Base-by-base conservation (phyloP, 352 stramenopile genomes). In the Globisporangium acanthophoron region DNA sequence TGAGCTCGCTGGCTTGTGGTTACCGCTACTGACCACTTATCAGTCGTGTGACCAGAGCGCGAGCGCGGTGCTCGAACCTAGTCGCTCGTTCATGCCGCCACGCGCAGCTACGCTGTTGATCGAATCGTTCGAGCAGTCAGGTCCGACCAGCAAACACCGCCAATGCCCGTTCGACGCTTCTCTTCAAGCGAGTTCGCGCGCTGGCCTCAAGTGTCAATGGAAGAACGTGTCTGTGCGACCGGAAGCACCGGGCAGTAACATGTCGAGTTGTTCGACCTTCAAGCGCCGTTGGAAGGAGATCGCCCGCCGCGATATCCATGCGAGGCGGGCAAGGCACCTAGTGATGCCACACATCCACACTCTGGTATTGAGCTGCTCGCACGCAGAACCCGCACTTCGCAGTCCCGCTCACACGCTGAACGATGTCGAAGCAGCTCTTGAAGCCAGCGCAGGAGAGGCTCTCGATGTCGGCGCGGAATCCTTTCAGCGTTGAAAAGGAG, bases 401-500 rank as follows among this genome's bases (percentile, higher is more conserved):
- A 37, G 33, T 37, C 33, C 33, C 9, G 40, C 40, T 21, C 40
- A 46, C 40, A 46, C 3, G 13, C 16, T 46, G 3, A 5, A 35
- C 46, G 13, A 58, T 58, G 53, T 13, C 27, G 5, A 51, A 45
- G 11, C 16, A 11, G 13, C 13, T 49, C 33, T 6, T 37, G 33
- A 6, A 12, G 5, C 5, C 33, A 37, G 5, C 33, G 33, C 33
- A 37, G 16, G 27, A 43, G 7, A 21, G 24, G 9, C 33, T 37
- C 33, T 6, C 33, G 33, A 37, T 11, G 9, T 37, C 33, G 37
- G 33, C 45, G 16, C 45, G 55, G 16, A 61, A 31, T 35, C 55
- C 51, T 13, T 61, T 61, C 46, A 49, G 56, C 48, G 56, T 57
- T 13, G 56, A 55, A 5, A 40, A 62, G 4, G 48, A 37, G 20